Base-by-base conservation (phyloP, 164 flowering plant genomes). In the Macadamia integrifolia region DNA sequence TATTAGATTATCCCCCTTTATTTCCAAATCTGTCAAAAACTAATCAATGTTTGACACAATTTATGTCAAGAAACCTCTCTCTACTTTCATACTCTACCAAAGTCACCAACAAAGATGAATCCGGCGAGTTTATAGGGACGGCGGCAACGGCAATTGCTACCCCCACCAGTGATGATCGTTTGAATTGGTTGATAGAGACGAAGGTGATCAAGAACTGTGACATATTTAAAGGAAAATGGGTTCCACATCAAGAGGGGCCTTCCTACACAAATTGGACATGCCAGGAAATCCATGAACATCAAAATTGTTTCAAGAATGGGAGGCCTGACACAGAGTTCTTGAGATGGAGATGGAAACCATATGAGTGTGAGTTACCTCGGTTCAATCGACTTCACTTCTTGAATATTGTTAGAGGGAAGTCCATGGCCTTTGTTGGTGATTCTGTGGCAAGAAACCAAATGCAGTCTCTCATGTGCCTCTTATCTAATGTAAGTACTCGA, bases 281-380 rank as follows among this genome's bases (percentile, higher is more conserved):
- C 18, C 2, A 1, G 14, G 17, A 53, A 4, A 53, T 53, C 17
- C 18, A 53, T 14, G 57, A 53, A 1, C 57, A 53, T 4, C 30
- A 83, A 67, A 82, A 85, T 32, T 85, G 89, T 17, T 76, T 83
- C 63, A 66, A 29, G 52, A 60, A 83, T 55, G 89, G 87, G 28
- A 81, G 89, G 61, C 50, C 56, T 35, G 84, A 85, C 72, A 60
- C 17, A 2, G 89, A 73, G 67, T 85, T 82, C 53, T 35, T 83
- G 62, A 74, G 80, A 9, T 83, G 87, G 89, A 83, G 85, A 69
- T 85, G 89, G 89, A 83, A 83, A 64, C 87, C 87, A 0, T 69
- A 82, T 0, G 58, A 60, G 0, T 85, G 89, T 40, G 74, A 83
- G 9, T 80, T 85, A 31, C 72, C 78, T 0, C 65, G 81, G 72